A percentile compares a stretch with the other conserved stretches of the same genome.
phyloP scores from a whole-genome alignment of 768 basidiomycete species.

The Boletus pseudo-olivaceus region DNA sequence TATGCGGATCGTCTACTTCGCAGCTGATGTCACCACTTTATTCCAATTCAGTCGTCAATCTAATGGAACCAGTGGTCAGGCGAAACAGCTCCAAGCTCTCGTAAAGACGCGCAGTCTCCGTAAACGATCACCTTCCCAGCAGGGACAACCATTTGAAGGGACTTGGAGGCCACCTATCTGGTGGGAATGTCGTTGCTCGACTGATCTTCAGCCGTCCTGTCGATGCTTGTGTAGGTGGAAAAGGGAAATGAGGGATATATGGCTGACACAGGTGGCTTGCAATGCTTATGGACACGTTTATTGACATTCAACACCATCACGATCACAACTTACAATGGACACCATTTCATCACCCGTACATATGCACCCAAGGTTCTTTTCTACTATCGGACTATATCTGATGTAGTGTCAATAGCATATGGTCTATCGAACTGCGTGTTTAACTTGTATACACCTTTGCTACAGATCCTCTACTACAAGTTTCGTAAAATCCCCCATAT shows the following conservation, averaged over 20 bases:
- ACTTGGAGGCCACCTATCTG: slow-evolving; percentile 33
- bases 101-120: slow-evolving; percentile 5
- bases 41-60: slow-evolving; percentile 32
- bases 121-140: slow-evolving; percentile 9
- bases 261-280: slow-evolving; percentile 48
- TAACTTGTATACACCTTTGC: neutral
- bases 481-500: neutral
- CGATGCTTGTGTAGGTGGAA: slow-evolving; percentile 33
- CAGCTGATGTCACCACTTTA: slow-evolving; percentile 45
- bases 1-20: slow-evolving; percentile 50
- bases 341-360: neutral
- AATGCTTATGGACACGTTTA: slow-evolving; percentile 37
- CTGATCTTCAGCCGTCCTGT: slow-evolving; percentile 22
- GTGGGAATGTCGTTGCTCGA: slow-evolving; percentile 32
- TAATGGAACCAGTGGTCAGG: slow-evolving; percentile 3
- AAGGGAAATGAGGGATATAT: slow-evolving; percentile 41
- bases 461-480: neutral
- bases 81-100: slow-evolving; percentile 1
- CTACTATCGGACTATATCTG: slow-evolving; percentile 11
- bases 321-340: slow-evolving; percentile 1
- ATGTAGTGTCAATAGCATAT: neutral
- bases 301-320: slow-evolving; percentile 1
- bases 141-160: slow-evolving; percentile 26
- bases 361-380: neutral
- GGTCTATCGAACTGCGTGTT: neutral